Conservation (phyloP, 2,329 filamentous ascomycete genomes). For the Neonectria hederae region DNA sequence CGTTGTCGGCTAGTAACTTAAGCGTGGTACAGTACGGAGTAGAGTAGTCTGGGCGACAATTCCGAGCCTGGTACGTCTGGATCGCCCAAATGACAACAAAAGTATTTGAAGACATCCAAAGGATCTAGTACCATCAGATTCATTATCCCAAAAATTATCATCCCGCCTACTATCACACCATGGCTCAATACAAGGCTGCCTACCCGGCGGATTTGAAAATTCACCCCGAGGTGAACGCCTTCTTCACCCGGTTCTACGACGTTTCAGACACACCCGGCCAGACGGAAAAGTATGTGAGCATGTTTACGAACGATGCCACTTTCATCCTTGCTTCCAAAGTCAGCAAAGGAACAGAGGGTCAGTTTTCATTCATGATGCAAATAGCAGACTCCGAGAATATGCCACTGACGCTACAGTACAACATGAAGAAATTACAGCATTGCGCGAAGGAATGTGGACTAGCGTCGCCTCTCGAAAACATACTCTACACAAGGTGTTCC, state of each 20-base stretch:
- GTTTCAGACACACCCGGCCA: conserved; percentile 44
- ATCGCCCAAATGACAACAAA: background rate
- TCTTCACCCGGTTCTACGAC: conserved; percentile 45
- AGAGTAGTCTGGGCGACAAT: background rate
- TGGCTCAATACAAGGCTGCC: conserved; percentile 13
- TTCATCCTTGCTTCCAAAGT: conserved; percentile 44
- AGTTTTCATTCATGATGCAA: background rate
- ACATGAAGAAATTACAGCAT: conserved; percentile 40
- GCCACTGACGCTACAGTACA: background rate
- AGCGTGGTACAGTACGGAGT: background rate
- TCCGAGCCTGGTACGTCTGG: background rate
- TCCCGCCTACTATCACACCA: background rate
- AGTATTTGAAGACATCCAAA: background rate
- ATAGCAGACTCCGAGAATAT: conserved; percentile 13
- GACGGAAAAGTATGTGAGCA: conserved; percentile 43
- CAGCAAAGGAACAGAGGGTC: conserved; percentile 39
- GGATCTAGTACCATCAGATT: background rate
- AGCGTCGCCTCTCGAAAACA: conserved; percentile 43
- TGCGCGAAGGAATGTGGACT: conserved; percentile 45
- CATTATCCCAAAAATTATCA: background rate
- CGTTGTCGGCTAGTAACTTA: background rate
- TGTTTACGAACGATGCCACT: conserved; percentile 43
- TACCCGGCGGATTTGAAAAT: conserved; percentile 21
- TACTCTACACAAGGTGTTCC: conserved; percentile 44
- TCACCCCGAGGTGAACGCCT: conserved; percentile 36